Percentiles rank a stretch among this genome's conserved stretches.
phyloP scores from a whole-genome alignment of 2,329 filamentous ascomycete species.

The Aspergillus novofumigatus region DNA sequence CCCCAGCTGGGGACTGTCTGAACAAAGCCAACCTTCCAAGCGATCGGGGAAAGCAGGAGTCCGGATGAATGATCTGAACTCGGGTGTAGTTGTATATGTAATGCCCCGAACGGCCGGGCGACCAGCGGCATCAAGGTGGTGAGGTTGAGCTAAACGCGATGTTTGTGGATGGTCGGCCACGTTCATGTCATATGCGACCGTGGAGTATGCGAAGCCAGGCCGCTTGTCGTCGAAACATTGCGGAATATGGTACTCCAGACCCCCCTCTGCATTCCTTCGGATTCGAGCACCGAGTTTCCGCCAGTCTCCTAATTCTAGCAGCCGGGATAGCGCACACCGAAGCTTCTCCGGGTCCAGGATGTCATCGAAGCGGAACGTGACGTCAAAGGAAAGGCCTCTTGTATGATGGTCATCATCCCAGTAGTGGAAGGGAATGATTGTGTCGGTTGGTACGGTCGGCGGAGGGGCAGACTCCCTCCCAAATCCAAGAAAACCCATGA shows the following conservation, averaged over 20 bases:
- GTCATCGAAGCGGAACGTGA: slow-evolving; percentile 43
- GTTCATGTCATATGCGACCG: slow-evolving; percentile 30
- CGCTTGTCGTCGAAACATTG: slow-evolving; percentile 29
- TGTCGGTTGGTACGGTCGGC: slow-evolving; percentile 6
- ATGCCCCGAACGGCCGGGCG: neutral
- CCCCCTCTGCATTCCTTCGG: slow-evolving; percentile 36
- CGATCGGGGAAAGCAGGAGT: slow-evolving; percentile 31
- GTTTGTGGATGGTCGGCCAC: slow-evolving; percentile 44
- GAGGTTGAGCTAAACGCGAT: slow-evolving; percentile 1
- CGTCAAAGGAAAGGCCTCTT: slow-evolving; percentile 3
- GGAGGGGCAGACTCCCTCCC: neutral
- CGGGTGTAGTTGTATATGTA: neutral
- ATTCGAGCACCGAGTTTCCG: slow-evolving; percentile 46
- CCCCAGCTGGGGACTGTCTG: slow-evolving; percentile 45
- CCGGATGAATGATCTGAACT: slow-evolving; percentile 4
- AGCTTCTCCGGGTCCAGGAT: slow-evolving; percentile 44
- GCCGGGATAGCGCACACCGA: slow-evolving; percentile 28
- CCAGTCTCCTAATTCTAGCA: slow-evolving; percentile 46
- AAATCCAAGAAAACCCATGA: too few relatives aligned
- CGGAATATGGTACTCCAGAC: slow-evolving; percentile 43
- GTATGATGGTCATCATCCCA: slow-evolving; percentile 13
- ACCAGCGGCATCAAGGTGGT: neutral
- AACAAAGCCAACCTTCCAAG: slow-evolving; percentile 38
- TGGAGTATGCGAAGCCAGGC: slow-evolving; percentile 42
- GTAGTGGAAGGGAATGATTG: slow-evolving; percentile 8